Base-by-base conservation (phyloP, 495 filamentous ascomycete genomes). In the Penicillium bovifimosum region DNA sequence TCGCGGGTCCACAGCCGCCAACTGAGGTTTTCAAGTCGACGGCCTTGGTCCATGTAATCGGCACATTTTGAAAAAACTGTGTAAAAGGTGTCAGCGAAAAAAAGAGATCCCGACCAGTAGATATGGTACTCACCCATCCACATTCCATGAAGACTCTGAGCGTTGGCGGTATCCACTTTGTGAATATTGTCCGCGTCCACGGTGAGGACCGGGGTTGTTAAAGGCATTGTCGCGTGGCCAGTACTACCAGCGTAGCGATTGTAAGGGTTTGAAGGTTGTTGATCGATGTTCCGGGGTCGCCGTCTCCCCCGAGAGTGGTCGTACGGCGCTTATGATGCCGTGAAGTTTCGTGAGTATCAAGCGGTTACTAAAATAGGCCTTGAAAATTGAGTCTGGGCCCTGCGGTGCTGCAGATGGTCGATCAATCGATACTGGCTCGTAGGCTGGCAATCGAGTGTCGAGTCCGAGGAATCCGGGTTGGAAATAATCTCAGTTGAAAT, bases 1-100 rank as follows among this genome's bases (percentile, higher is more conserved):
- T 97, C 95, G 44, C 90, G 82, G 56, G 87, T 95, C 92, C 91
- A 99, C 55, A 99, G 74, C 52, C 93, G 78, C 93, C 93, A 99
- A 60, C 86, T 92, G 27, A 99, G 67, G 71, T 99, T 99, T 66
- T 97, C 95, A 53, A 96, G 76, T 62, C 93, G 79, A 61, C 90
- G 83, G 18, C 93, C 93, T 67, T 96, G 86, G 60, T 96, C 91
- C 64, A 99, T 85, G 51, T 91, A 92, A 55, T 93, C 89, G 59
- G 90, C 88, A 71, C 91, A 96, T 78, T 91, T 88, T 2, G 91
- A 92, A 66, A 99, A 97, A 27, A 97, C 91, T 95, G 63, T 29
- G 9, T 4, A 24, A 1, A 3, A 10, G 6, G 29, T 50, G 13
- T n/a, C n/a, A 50, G 48, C 48, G 42, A n/a, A 34, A 41, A n/a